Evolutionary conservation across 208 protist genomes (phyloP).

Genomic region (Trypanosoma rangeli): DNA sequence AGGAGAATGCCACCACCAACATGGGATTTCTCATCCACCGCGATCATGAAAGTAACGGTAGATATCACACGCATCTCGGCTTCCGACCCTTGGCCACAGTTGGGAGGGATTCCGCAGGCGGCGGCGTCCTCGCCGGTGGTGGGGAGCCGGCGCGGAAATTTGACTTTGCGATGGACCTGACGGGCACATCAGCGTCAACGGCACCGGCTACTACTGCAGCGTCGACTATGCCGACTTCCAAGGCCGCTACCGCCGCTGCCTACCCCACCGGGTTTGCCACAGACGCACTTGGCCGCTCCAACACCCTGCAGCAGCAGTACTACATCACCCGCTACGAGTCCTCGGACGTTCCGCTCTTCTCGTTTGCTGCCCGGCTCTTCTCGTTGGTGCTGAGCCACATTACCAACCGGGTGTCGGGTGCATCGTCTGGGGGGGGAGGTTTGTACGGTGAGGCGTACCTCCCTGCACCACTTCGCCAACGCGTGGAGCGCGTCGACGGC

Average conservation of each 20-base stretch:
- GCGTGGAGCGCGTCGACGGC: slow-evolving; percentile 1
- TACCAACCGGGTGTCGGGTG: background rate
- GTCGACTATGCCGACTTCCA: background rate
- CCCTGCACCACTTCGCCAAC: slow-evolving; percentile 8
- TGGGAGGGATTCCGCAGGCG: background rate
- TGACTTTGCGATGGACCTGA: background rate
- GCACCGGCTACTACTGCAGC: background rate
- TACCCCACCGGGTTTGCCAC: background rate
- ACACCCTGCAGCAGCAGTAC: slow-evolving; percentile 29
- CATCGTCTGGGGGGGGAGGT: too few species aligned
- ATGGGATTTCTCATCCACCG: background rate
- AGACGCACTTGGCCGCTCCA: slow-evolving; percentile 18
- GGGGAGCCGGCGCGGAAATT: background rate
- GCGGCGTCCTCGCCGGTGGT: background rate
- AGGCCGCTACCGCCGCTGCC: background rate
- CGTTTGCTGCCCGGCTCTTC: background rate
- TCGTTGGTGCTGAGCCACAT: background rate
- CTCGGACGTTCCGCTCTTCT: background rate
- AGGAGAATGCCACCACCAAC: background rate
- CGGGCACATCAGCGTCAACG: background rate
- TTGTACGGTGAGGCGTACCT: background rate
- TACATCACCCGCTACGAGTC: slow-evolving; percentile 13
- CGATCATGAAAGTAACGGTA: background rate
- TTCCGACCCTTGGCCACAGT: background rate
- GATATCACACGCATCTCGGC: background rate